Percentiles rank a stretch among this genome's conserved stretches.
These are phyloP conservation scores for Macadamia integrifolia DNA, from an alignment of 164 flowering plant genomes.

Conservation along the genomic window DNA sequence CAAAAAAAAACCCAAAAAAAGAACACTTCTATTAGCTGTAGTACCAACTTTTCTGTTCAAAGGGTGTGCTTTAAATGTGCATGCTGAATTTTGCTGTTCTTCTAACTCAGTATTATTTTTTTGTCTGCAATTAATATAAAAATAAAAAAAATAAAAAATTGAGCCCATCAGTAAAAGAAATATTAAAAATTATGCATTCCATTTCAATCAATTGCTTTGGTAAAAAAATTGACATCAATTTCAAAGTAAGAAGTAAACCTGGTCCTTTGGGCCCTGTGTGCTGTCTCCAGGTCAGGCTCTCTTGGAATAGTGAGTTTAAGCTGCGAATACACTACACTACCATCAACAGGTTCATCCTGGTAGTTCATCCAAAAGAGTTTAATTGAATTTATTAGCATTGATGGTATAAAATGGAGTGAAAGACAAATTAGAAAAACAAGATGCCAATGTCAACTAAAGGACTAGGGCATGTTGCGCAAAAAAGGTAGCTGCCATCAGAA, in stretches of 20 bases:
- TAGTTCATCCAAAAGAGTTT: slow-evolving; percentile 10
- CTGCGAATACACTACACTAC: slow-evolving; percentile 24
- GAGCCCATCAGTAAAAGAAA: not conserved
- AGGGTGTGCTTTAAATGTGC: slow-evolving; percentile 76
- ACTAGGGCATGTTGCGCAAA: slow-evolving; percentile 1
- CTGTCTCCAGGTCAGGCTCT: slow-evolving; percentile 83
- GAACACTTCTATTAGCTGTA: slow-evolving; percentile 1
- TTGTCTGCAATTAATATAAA: slow-evolving; percentile 35
- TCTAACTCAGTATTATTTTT: slow-evolving; percentile 28
- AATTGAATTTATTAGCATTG: not conserved
- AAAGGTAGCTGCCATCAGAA: not conserved
- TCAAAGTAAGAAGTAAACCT: slow-evolving; percentile 34
- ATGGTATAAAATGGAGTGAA: not conserved
- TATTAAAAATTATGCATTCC: not conserved
- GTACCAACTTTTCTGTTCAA: slow-evolving; percentile 77
- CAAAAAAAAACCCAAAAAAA: not conserved
- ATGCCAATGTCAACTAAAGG: not conserved
- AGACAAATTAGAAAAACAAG: not conserved
- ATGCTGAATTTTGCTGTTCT: slow-evolving; percentile 22
- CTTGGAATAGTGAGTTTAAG: slow-evolving; percentile 72
- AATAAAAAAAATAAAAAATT: slow-evolving; percentile 3
- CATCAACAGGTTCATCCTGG: slow-evolving; percentile 45
- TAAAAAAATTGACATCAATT: slow-evolving; percentile 3
- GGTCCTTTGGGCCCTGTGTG: slow-evolving; percentile 61
- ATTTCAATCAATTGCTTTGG: not conserved